phyloP scores from a whole-genome alignment of 176 grass and related monocot species.

The Lolium multiflorum region DNA sequence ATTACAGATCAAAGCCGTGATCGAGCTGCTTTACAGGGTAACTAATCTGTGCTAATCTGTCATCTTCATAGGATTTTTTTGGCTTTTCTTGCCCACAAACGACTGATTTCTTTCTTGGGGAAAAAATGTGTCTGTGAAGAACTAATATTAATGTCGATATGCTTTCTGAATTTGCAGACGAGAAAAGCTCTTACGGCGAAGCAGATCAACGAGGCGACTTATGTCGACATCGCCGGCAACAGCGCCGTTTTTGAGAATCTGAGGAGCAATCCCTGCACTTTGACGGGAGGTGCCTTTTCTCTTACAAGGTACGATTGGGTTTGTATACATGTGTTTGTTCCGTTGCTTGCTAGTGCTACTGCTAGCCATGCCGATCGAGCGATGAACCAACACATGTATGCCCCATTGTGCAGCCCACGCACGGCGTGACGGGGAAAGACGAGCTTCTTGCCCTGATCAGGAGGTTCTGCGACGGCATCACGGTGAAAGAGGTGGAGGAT shows the following conservation, averaged over 20 bases:
- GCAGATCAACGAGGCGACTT: slow-evolving; percentile 87
- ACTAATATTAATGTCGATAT: too few species aligned
- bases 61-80: too few species aligned
- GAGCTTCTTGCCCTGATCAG: background rate
- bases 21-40: background rate
- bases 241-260: slow-evolving; percentile 79
- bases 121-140: too few species aligned
- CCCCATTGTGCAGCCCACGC: background rate
- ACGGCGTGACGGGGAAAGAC: background rate
- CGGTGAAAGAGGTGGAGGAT: background rate
- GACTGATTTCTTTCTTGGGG: too few species aligned
- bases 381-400: background rate
- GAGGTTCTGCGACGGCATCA: background rate
- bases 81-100: too few species aligned
- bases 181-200: too few species aligned
- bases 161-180: too few species aligned
- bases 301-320: slow-evolving; percentile 84
- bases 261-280: slow-evolving; percentile 76
- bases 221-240: slow-evolving; percentile 85
- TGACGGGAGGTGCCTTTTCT: slow-evolving; percentile 71
- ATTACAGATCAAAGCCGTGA: background rate
- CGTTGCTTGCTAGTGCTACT: background rate
- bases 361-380: background rate
- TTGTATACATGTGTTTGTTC: too few species aligned
- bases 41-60: too few species aligned